Percentiles rank a stretch among this genome's conserved stretches.
Conservation (phyloP, 2,329 filamentous ascomycete genomes). For the Curvularia sp. region DNA sequence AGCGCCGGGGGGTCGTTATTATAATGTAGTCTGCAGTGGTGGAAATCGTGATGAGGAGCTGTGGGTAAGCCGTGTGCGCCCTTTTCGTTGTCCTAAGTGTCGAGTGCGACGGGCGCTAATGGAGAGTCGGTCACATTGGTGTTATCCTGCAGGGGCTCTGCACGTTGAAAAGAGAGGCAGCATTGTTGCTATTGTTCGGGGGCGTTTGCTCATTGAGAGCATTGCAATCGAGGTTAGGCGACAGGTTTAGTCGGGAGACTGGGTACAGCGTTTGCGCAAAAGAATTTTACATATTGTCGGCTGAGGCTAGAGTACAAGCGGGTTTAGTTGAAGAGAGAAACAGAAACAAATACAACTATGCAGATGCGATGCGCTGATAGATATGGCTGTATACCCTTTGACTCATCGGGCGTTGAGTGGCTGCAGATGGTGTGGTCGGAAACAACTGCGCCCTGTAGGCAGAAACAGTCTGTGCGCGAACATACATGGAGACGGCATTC, state of each 20-base stretch:
- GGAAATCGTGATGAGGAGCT: neutral
- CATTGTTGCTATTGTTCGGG: neutral
- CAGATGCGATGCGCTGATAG: neutral
- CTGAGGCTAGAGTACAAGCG: neutral
- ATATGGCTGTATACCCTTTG: neutral
- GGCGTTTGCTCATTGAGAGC: neutral
- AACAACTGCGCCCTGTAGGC: neutral
- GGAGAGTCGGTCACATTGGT: neutral
- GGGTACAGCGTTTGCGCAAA: neutral
- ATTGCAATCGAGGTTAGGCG: neutral
- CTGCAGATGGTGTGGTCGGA: neutral
- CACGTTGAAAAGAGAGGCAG: neutral
- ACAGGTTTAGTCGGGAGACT: neutral
- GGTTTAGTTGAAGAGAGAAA: neutral
- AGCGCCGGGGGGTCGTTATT: neutral
- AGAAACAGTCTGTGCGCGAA: conserved; percentile 3
- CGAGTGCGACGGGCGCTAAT: neutral
- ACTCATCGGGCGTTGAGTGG: conserved; percentile 7
- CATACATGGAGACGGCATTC: neutral
- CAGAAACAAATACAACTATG: neutral
- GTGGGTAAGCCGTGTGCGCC: neutral
- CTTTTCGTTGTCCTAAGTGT: neutral
- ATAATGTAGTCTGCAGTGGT: neutral
- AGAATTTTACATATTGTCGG: neutral
- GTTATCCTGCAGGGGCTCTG: neutral